These are phyloP conservation scores for Tetracladium marchalianum DNA, from an alignment of 495 filamentous ascomycete species.

Conservation along the genomic window DNA sequence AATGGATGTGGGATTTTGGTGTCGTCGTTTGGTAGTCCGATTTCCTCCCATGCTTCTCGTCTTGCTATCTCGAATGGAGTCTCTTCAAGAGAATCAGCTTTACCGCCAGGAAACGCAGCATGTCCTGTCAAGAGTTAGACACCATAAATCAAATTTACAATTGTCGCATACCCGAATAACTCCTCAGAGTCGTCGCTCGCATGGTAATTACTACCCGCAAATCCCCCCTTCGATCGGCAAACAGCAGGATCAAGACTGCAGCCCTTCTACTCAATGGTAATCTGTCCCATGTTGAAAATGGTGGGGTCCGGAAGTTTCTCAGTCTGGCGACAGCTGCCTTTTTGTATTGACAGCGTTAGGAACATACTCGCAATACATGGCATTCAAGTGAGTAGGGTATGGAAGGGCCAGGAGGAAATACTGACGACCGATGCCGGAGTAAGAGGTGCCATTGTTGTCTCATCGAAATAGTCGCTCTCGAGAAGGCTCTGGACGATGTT, in stretches of 20 bases:
- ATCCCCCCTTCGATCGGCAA: conserved; percentile 68
- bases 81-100: conserved; percentile 37
- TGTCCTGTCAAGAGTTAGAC: conserved; percentile 42
- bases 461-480: conserved; percentile 25
- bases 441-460: conserved; percentile 44
- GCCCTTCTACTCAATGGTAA: conserved; percentile 65
- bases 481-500: conserved; percentile 12
- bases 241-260: conserved; percentile 76
- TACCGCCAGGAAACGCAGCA: conserved; percentile 79
- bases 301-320: conserved; percentile 54
- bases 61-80: conserved; percentile 63
- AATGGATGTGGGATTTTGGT: conserved; percentile 57
- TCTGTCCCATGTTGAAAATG: conserved; percentile 41
- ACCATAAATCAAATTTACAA: neutral
- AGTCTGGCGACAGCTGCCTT: conserved; percentile 73
- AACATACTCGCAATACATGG: neutral
- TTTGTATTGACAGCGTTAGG: neutral
- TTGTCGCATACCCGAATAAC: conserved; percentile 27
- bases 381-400: neutral
- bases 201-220: conserved; percentile 80
- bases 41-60: conserved; percentile 84
- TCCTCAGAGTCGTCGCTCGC: conserved; percentile 62
- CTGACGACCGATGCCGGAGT: conserved; percentile 45
- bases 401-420: conserved; percentile 11
- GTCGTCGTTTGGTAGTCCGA: conserved; percentile 65